Conservation (phyloP, 805 yeast genomes). For the Candida cerambycidarum region DNA sequence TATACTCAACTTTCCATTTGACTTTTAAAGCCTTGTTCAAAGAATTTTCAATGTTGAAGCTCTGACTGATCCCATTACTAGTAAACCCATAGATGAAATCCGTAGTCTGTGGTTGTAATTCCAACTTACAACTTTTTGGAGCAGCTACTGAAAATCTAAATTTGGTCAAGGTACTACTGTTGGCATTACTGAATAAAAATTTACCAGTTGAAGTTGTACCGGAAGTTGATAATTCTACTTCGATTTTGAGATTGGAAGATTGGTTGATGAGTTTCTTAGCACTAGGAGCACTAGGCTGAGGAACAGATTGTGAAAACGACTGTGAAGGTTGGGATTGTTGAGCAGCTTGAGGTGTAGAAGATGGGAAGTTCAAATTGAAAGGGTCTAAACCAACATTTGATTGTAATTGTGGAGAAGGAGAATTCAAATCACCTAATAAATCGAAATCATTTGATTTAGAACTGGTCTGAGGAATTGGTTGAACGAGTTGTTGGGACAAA, state of each 20-base stretch:
- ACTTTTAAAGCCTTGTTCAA: slow-evolving; percentile 50
- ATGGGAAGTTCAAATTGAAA: slow-evolving; percentile 40
- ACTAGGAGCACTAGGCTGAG: not conserved
- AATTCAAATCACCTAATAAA: slow-evolving; percentile 36
- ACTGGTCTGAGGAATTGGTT: slow-evolving; percentile 4
- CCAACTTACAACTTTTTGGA: slow-evolving; percentile 59
- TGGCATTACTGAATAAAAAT: slow-evolving; percentile 52
- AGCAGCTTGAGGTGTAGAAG: slow-evolving; percentile 30
- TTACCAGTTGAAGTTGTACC: slow-evolving; percentile 41
- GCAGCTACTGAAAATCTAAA: slow-evolving; percentile 68
- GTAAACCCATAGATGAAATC: slow-evolving; percentile 49
- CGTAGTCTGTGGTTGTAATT: slow-evolving; percentile 61
- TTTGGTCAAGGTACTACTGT: slow-evolving; percentile 44
- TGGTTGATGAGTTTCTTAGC: slow-evolving; percentile 35
- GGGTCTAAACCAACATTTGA: slow-evolving; percentile 37
- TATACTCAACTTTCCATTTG: slow-evolving; percentile 71
- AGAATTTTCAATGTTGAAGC: slow-evolving; percentile 39
- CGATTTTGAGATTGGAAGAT: slow-evolving; percentile 50
- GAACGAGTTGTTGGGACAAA: slow-evolving; percentile 2
- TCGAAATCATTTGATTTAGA: slow-evolving; percentile 21
- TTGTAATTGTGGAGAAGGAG: slow-evolving; percentile 41
- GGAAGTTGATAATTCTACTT: slow-evolving; percentile 39
- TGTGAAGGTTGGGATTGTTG: slow-evolving; percentile 13
- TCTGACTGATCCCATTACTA: slow-evolving; percentile 54
- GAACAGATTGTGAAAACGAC: slow-evolving; percentile 7